A percentile compares a stretch with the other conserved stretches of the same genome.
Conservation (phyloP, 2,329 filamentous ascomycete genomes). For the Fonsecaea pugnacius region DNA sequence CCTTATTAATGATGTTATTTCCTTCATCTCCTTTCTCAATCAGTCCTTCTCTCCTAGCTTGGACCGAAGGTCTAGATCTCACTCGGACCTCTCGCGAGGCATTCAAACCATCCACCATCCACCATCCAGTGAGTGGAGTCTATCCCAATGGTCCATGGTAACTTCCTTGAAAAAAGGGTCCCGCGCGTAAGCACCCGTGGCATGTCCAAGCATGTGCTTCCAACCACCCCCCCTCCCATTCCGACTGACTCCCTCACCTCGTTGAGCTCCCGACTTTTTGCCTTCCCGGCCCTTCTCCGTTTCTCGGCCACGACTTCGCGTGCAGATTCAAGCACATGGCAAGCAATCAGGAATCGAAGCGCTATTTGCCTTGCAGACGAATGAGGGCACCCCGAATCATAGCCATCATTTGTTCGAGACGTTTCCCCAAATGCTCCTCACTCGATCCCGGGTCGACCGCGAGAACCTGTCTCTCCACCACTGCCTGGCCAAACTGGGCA, state of each 20-base stretch:
- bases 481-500: background rate
- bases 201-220: constrained; percentile 17
- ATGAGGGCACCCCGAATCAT: constrained; percentile 1
- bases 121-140: background rate
- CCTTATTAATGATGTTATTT: background rate
- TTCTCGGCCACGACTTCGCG: background rate
- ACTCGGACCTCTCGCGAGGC: background rate
- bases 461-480: background rate
- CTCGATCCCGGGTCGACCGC: background rate
- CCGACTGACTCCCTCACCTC: background rate
- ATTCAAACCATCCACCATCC: background rate
- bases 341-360: background rate
- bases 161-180: background rate
- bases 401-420: background rate
- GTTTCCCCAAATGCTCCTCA: background rate
- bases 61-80: background rate
- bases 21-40: background rate
- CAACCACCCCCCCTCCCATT: background rate
- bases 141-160: background rate
- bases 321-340: constrained; percentile 14
- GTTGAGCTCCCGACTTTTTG: constrained; percentile 14
- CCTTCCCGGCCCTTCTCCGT: constrained; percentile 17
- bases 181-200: constrained; percentile 1
- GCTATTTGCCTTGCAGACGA: constrained; percentile 12
- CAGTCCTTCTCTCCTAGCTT: background rate